Evolutionary conservation across 2,329 filamentous ascomycete genomes (phyloP).

Genomic region (Septoria petroselini): DNA sequence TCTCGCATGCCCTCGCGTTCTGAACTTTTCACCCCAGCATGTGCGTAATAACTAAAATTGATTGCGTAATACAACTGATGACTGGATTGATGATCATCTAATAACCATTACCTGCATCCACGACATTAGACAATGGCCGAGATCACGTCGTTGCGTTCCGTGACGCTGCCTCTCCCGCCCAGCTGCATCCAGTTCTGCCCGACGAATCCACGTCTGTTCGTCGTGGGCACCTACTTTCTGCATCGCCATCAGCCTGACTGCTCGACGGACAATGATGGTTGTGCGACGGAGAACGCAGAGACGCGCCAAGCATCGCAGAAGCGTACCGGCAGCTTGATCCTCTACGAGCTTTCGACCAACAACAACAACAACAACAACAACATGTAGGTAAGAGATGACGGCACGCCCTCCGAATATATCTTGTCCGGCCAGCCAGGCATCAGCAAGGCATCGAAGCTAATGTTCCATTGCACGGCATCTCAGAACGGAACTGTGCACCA

Average conservation of each 20-base stretch:
- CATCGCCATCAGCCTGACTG: conserved; percentile 45
- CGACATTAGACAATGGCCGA: conserved; percentile 24
- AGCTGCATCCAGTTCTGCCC: conserved; percentile 76
- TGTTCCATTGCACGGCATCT: neutral
- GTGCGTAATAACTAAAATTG: conserved; percentile 2
- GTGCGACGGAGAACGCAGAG: conserved; percentile 6
- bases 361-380: conserved; percentile 41
- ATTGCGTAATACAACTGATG: too few species aligned
- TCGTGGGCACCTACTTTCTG: conserved; percentile 83
- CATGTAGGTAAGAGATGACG: conserved; percentile 54
- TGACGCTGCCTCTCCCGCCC: conserved; percentile 64
- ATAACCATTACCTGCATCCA: neutral
- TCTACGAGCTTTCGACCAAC: conserved; percentile 57
- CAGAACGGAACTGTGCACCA: conserved; percentile 24
- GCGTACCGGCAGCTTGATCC: conserved; percentile 69
- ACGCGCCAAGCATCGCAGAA: conserved; percentile 17
- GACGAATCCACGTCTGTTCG: conserved; percentile 59
- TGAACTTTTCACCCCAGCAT: conserved; percentile 3
- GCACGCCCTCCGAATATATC: neutral
- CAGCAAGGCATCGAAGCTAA: conserved; percentile 1
- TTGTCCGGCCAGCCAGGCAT: too few species aligned
- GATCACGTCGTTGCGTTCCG: conserved; percentile 47
- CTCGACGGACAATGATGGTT: conserved; percentile 19
- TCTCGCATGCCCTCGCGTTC: neutral
- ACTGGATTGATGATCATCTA: too few species aligned